Base-by-base conservation (phyloP, 768 basidiomycete species). In the Panaeolus cyanescens region DNA sequence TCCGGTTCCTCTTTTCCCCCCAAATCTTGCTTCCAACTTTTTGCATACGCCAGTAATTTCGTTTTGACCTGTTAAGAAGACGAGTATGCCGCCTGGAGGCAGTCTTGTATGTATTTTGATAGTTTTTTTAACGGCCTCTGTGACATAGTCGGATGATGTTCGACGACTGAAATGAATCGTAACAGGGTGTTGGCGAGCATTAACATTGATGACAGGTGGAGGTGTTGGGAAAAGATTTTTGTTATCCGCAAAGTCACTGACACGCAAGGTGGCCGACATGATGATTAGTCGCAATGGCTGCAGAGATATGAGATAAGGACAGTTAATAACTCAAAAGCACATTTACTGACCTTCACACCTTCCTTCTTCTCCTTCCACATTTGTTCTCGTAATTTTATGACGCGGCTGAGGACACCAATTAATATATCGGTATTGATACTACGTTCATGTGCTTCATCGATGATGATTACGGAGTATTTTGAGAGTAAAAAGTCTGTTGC, bases 361-460 rank as follows among this genome's bases (percentile, higher is more conserved):
- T 89, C 86, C 68, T 88, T 89, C 13, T 85, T 84, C 59, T 91
- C 85, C 65, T 84, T 85, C 95, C 96, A 98, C 81, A 93, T 82
- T 57, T 91, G 85, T 72, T 98, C 96, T 55, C 97, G 82, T 54
- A 99, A 76, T 71, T 89, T 92, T 45, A 95, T 83, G 1, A 99
- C 93, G 34, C 97, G 87, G 69, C 95, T 96, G n/a, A 99, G 79
- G 6, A 98, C 94, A 40, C 97, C 97, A 61, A 99, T 94, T 37
- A 99, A 80, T 55, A 99, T 94, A 73, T 99, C 97, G 3, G 97
- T 99, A 70, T 99, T 99, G 81, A 99, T 93, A 68, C 95, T 97
- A 62, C 97, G 80, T 75, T 99, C 97, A 73, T 99, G 97, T 0
- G 97, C 97, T 73, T 99, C 97, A 64, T 99, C 97, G 59, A 99